Evolutionary conservation across 176 grass and related monocot genomes (phyloP).

Genomic region (Eragrostis curvula): DNA sequence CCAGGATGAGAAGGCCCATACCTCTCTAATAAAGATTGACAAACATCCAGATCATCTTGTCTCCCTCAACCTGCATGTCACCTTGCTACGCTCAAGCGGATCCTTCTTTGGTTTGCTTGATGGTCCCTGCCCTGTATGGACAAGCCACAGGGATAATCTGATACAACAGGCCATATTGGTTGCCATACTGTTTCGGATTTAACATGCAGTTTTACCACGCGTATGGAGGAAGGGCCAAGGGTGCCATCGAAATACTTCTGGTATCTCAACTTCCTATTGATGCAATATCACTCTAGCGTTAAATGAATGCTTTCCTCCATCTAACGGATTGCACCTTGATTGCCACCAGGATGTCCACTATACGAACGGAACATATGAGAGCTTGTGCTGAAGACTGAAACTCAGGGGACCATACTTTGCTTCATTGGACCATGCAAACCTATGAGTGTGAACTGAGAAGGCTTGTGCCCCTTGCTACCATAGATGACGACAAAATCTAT

Average conservation of each 20-base stretch:
- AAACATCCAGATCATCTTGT: conserved; percentile 4
- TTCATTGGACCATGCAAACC: neutral
- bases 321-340: neutral
- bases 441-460: neutral
- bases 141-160: neutral
- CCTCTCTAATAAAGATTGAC: neutral
- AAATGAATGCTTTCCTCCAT: neutral
- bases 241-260: neutral
- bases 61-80: conserved; percentile 1
- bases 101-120: neutral
- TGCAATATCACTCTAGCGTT: neutral
- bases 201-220: neutral
- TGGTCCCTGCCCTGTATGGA: conserved; percentile 24
- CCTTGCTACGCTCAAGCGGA: conserved; percentile 8
- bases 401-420: neutral
- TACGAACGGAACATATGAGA: neutral
- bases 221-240: neutral
- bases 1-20: neutral
- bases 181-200: neutral
- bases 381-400: neutral
- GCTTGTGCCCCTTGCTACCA: neutral
- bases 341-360: neutral
- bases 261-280: neutral
- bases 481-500: neutral
- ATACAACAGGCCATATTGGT: neutral